Evolutionary conservation across 2,329 filamentous ascomycete species (phyloP), one percentile per base, ranked within the genome.

Genomic region (Curvularia sp.): DNA sequence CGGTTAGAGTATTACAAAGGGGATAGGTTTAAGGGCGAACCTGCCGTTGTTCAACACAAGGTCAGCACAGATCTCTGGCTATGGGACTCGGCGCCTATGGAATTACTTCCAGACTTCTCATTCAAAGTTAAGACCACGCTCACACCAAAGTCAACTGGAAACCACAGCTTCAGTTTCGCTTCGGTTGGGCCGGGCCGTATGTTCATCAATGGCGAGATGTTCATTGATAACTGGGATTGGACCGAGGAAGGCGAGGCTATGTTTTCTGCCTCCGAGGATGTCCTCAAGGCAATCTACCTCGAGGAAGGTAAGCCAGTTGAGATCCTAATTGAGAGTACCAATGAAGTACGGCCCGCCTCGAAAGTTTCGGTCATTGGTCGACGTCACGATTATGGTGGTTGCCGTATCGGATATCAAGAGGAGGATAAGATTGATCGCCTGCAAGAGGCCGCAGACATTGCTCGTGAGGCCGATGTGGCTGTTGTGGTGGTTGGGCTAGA

Each of bases 401-500:
- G 88, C 66, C 85, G 89, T 3, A 88, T 91, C 50, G 89, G 89
- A 0, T 90, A 89, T 72, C 87, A 89, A 70, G 85, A 89, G 66
- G 83, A 88, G 63, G 86, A 88, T 63, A 84, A 85, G 66, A 87
- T 93, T 55, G 78, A 84, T 49, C 83, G 77, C 7, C 58, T 77
- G 2, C 68, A 75, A 54, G 76, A 87, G 60, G 90, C 91, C 0
- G 88, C 89, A 1, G 81, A 84, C 28, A 80, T 90, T 6, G 92
- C 92, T 30, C 84, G 83, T 71, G 82, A 85, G 42, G 88, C 88
- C 1, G 90, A 94, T 56, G 89, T 93, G 70, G 91, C 93, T 48
- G 84, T 95, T 61, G 81, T 95, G 53, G 90, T 91, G 70, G 88
- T 88, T 1, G 92, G 92, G 1, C 83, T 95, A 48, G 93, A 93